Percentiles rank a stretch among this genome's conserved stretches.
These are phyloP conservation scores for Inonotus hispidus DNA, from an alignment of 1,284 basidiomycete species.

Conservation along the genomic window DNA sequence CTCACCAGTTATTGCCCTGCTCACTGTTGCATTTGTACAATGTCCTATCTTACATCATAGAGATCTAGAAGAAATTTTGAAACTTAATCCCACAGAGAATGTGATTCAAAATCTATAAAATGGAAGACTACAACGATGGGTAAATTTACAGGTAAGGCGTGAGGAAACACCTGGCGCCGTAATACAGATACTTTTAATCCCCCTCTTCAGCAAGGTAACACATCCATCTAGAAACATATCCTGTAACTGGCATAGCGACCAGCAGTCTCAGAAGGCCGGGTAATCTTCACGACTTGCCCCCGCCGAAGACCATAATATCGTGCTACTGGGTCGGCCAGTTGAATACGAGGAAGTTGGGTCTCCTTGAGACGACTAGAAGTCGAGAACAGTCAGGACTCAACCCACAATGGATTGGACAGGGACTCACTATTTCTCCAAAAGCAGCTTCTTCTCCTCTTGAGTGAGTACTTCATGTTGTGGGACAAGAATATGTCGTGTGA, in stretches of 20 bases:
- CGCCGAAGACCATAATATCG: constrained; percentile 94
- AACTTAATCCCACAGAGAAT: not conserved
- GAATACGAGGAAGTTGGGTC: constrained; percentile 96
- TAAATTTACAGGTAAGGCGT: not conserved
- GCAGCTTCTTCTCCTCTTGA: constrained; percentile 79
- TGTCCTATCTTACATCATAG: not conserved
- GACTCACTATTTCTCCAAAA: constrained; percentile 91
- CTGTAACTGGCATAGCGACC: constrained; percentile 93
- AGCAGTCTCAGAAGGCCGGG: constrained; percentile 92
- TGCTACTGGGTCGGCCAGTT: constrained; percentile 93
- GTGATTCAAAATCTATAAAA: not conserved
- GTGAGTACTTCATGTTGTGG: constrained; percentile 90
- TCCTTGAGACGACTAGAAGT: constrained; percentile 85
- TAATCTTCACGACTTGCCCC: constrained; percentile 98
- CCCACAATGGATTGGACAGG: constrained; percentile 4
- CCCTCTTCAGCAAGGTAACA: not conserved
- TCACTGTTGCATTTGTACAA: constrained; percentile 1
- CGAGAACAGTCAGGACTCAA: not conserved
- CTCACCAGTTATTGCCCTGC: not conserved
- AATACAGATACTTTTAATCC: not conserved
- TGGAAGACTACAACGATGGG: not conserved
- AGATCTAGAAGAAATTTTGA: not conserved
- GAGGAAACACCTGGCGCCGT: not conserved
- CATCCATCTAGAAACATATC: constrained; percentile 52
- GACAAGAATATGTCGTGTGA: constrained; percentile 93